phyloP scores from a whole-genome alignment of 2,329 filamentous ascomycete species.

The Talaromyces verruculosus region DNA sequence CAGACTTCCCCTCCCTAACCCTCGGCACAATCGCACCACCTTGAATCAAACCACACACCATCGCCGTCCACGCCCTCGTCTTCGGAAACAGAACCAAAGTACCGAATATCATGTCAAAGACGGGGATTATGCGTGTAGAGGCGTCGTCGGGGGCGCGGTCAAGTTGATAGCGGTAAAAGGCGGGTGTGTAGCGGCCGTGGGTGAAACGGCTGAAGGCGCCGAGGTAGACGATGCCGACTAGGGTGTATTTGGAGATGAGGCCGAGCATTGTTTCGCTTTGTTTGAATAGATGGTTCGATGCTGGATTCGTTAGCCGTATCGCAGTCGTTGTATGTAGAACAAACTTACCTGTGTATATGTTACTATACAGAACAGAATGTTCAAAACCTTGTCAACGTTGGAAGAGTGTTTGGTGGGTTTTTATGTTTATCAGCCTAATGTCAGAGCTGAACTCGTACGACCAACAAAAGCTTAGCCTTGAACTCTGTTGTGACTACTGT shows the following conservation, averaged over 20 bases:
- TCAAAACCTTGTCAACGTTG: background rate
- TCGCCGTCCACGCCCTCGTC: background rate
- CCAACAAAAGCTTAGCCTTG: background rate
- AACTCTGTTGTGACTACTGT: background rate
- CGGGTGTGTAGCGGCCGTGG: constrained; percentile 1
- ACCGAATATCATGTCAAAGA: background rate
- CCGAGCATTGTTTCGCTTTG: background rate
- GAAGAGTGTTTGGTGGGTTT: background rate
- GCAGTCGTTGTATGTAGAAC: no score
- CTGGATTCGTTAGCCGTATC: background rate
- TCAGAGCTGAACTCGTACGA: background rate
- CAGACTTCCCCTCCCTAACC: background rate
- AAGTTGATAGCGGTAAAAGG: constrained; percentile 4
- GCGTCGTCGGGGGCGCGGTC: background rate
- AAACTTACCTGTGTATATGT: background rate
- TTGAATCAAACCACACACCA: background rate
- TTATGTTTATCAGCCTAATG: background rate
- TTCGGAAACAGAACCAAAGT: background rate
- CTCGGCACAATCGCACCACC: constrained; percentile 2
- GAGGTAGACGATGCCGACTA: background rate
- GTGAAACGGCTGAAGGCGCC: constrained; percentile 8
- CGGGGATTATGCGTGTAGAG: background rate
- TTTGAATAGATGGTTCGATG: background rate
- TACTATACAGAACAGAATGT: background rate
- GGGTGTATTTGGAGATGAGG: background rate